Conservation (phyloP, 2,329 filamentous ascomycete genomes). For the Dendryphion nanum region DNA sequence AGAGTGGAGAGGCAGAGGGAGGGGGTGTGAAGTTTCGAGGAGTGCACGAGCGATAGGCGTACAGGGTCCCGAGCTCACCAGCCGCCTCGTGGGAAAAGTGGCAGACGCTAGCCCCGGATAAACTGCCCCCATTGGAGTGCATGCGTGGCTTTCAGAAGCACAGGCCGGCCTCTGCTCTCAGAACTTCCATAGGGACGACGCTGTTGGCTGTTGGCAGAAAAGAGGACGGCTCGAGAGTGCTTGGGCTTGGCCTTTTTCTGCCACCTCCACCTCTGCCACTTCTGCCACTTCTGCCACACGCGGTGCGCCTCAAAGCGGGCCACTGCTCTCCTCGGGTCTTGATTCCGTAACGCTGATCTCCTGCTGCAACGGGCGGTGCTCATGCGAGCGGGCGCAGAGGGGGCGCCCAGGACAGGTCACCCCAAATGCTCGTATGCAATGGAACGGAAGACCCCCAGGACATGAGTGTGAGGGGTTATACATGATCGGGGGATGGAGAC, state of each 20-base stretch:
- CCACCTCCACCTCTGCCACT: background rate
- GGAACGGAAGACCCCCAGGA: too few relatives aligned
- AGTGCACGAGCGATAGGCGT: too few relatives aligned
- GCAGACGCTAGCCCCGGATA: conserved; percentile 10
- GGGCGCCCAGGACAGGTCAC: too few relatives aligned
- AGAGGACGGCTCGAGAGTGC: too few relatives aligned
- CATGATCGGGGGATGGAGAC: too few relatives aligned
- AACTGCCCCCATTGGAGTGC: conserved; percentile 8
- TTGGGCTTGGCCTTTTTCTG: too few relatives aligned
- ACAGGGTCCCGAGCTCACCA: conserved; percentile 2
- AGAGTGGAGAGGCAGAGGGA: too few relatives aligned
- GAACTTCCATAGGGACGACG: background rate
- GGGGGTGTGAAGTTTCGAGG: too few relatives aligned
- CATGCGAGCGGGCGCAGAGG: background rate
- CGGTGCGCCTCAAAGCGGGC: conserved; percentile 1
- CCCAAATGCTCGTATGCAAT: too few relatives aligned
- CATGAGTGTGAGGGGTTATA: too few relatives aligned
- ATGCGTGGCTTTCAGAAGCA: conserved; percentile 9
- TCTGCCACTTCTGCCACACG: conserved; percentile 2
- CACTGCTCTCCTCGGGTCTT: conserved; percentile 4
- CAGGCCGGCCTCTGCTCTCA: background rate
- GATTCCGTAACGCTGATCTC: conserved; percentile 5
- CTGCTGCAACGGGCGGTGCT: background rate
- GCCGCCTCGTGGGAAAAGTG: conserved; percentile 2
- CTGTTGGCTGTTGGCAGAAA: too few relatives aligned